These are phyloP conservation scores for Boletus sp. DNA, from an alignment of 768 basidiomycete genomes.

Conservation along the genomic window DNA sequence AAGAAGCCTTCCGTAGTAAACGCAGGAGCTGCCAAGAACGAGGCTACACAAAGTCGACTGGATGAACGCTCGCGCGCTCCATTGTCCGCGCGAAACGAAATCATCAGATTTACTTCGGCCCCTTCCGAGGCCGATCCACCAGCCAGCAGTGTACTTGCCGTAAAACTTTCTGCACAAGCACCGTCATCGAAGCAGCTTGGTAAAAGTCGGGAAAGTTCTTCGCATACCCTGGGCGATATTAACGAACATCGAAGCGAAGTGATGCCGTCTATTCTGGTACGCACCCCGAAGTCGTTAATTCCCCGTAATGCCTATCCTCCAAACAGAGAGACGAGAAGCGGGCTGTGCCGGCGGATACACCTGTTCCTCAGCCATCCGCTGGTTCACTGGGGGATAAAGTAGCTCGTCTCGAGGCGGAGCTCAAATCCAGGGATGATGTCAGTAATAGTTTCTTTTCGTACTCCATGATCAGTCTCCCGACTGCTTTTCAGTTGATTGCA, in stretches of 20 bases:
- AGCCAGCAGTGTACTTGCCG: background rate
- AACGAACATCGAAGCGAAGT: background rate
- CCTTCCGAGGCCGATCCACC: conserved; percentile 12
- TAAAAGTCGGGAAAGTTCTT: background rate
- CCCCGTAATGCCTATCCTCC: conserved; percentile 4
- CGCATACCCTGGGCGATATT: background rate
- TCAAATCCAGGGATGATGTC: conserved; percentile 40
- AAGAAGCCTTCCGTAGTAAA: conserved; percentile 28
- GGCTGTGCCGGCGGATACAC: background rate
- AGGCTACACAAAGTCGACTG: conserved; percentile 1
- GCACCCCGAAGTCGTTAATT: background rate
- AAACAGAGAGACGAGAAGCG: conserved; percentile 7
- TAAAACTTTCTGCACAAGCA: background rate
- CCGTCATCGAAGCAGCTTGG: background rate
- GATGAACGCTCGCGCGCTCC: conserved; percentile 17
- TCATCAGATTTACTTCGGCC: conserved; percentile 26
- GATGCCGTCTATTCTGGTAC: conserved; percentile 16
- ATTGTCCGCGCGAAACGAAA: conserved; percentile 21
- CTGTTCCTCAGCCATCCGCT: background rate
- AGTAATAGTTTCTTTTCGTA: conserved; percentile 8
- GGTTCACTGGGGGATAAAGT: conserved; percentile 25
- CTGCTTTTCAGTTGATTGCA: conserved; percentile 40
- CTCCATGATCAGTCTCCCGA: background rate
- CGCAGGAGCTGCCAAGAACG: conserved; percentile 6
- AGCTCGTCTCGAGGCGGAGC: conserved; percentile 42